phyloP scores from a whole-genome alignment of 108 stramenopile genomes.

The Schizochytrium sp. region DNA sequence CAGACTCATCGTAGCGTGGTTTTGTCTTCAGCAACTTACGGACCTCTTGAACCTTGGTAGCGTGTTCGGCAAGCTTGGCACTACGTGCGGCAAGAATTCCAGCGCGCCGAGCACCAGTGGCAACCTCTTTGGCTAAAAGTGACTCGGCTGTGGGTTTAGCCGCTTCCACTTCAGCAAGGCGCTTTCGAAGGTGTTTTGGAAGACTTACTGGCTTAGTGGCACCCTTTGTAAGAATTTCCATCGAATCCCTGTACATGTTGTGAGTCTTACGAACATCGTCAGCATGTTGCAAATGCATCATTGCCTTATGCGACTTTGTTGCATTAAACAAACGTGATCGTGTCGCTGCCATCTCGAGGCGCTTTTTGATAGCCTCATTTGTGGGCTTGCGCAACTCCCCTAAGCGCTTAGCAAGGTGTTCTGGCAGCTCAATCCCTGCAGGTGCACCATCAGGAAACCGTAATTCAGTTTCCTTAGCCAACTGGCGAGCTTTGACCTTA shows the following conservation, averaged over 20 bases:
- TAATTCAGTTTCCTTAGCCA: slow-evolving; percentile 1
- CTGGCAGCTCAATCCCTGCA: not conserved
- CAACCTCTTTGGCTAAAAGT: not conserved
- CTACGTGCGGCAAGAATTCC: not conserved
- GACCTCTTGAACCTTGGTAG: slow-evolving; percentile 12
- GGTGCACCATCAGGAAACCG: not conserved
- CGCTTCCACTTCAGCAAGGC: not conserved
- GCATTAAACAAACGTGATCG: not conserved
- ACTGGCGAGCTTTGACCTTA: not conserved
- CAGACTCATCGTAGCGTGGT: not conserved
- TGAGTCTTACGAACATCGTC: not conserved
- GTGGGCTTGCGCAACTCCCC: slow-evolving; percentile 15
- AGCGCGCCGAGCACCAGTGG: not conserved
- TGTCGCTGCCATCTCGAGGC: not conserved
- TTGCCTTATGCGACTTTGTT: not conserved
- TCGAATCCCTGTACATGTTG: slow-evolving; percentile 12
- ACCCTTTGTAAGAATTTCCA: slow-evolving; percentile 1
- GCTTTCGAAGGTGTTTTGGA: not conserved
- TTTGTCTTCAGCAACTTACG: slow-evolving; percentile 32
- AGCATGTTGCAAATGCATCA: not conserved
- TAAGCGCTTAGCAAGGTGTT: not conserved
- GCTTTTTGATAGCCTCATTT: not conserved
- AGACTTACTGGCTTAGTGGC: not conserved
- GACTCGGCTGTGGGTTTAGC: not conserved
- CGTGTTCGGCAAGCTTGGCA: slow-evolving; percentile 4